These are phyloP conservation scores for Phytophthora podocarpi DNA, from an alignment of 352 stramenopile genomes.

Conservation along the genomic window DNA sequence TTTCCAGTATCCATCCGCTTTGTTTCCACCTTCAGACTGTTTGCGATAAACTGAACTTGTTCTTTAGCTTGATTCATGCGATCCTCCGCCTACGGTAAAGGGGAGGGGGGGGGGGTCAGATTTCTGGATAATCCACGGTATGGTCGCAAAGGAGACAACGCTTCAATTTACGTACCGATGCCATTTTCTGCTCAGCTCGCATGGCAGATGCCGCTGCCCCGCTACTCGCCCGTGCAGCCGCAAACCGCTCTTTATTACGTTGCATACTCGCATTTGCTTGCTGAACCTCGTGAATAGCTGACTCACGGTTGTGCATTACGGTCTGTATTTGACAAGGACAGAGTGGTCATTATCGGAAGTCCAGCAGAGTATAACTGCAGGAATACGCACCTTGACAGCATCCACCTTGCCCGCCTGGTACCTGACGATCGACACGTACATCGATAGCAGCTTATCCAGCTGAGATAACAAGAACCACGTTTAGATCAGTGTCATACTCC, in stretches of 20 bases:
- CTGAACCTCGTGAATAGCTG: slow-evolving; percentile 85
- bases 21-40: slow-evolving; percentile 85
- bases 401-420: slow-evolving; percentile 88
- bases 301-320: slow-evolving; percentile 88
- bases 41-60: slow-evolving; percentile 89
- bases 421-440: slow-evolving; percentile 87
- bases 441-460: slow-evolving; percentile 83
- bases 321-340: slow-evolving; percentile 42
- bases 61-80: slow-evolving; percentile 88
- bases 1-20: slow-evolving; percentile 85
- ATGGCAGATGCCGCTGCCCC: slow-evolving; percentile 85
- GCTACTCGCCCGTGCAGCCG: slow-evolving; percentile 81
- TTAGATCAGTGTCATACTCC: background rate
- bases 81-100: slow-evolving; percentile 67
- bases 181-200: slow-evolving; percentile 89
- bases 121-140: background rate
- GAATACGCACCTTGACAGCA: slow-evolving; percentile 74
- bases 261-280: slow-evolving; percentile 91
- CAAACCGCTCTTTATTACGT: slow-evolving; percentile 89
- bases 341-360: background rate
- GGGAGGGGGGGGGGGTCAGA: no score
- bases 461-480: slow-evolving; percentile 23
- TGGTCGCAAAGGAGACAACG: background rate
- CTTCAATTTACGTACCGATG: slow-evolving; percentile 50
- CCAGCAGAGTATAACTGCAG: background rate